Conservation (phyloP, 257 asterid species). For the Marsdenia floribunda region DNA sequence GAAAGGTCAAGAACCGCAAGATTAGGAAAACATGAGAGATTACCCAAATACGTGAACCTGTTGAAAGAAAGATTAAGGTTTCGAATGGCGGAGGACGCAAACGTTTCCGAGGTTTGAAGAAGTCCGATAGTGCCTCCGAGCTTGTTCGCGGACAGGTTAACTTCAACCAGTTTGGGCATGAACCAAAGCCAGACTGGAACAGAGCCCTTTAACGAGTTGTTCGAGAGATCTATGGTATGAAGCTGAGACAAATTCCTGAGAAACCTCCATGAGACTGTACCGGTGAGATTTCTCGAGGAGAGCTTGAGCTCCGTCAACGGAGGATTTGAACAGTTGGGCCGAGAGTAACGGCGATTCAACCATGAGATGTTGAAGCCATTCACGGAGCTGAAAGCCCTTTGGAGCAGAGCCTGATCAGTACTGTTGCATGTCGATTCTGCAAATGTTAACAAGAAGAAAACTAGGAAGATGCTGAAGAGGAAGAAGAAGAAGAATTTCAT, state of each 20-base stretch:
- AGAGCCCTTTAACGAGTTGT: conserved; percentile 57
- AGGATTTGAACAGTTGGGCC: conserved; percentile 33
- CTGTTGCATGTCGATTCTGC: conserved; percentile 42
- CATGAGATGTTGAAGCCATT: conserved; percentile 58
- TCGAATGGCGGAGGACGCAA: conserved; percentile 19
- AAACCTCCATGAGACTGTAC: conserved; percentile 67
- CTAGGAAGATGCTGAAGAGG: conserved; percentile 28
- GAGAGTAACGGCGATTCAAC: conserved; percentile 26
- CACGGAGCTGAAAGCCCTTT: conserved; percentile 69
- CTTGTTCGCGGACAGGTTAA: conserved; percentile 60
- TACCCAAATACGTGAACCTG: conserved; percentile 59
- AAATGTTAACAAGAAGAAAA: conserved; percentile 29
- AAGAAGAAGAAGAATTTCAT: conserved; percentile 31
- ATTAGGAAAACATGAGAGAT: conserved; percentile 35
- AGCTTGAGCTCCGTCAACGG: conserved; percentile 41
- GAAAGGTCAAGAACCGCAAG: conserved; percentile 54
- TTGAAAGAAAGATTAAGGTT: conserved; percentile 63
- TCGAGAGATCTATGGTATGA: conserved; percentile 64
- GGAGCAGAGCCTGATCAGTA: conserved; percentile 36
- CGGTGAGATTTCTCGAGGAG: conserved; percentile 58
- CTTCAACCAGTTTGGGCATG: conserved; percentile 43
- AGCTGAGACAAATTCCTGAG: conserved; percentile 57
- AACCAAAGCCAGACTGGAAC: conserved; percentile 55
- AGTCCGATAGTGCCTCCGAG: conserved; percentile 61
- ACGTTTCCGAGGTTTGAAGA: conserved; percentile 15